Conservation (phyloP, 192 early-diverging fungal genomes). For the Kappamyces sp. region DNA sequence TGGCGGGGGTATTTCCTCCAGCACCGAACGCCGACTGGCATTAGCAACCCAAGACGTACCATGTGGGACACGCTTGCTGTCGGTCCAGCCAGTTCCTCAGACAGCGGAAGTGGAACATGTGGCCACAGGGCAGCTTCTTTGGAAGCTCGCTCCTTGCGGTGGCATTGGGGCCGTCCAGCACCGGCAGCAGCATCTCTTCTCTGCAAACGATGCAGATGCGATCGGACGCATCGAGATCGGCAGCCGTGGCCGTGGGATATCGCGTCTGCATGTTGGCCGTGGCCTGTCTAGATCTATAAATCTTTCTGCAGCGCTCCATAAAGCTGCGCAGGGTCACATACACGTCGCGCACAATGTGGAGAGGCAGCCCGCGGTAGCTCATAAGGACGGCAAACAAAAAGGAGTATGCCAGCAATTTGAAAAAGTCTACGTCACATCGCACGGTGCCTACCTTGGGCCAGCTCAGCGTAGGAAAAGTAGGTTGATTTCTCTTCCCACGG, state of each 20-base stretch:
- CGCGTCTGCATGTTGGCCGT: conserved; percentile 94
- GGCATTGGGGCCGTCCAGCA: conserved; percentile 6
- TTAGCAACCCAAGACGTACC: conserved; percentile 39
- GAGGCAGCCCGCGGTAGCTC: conserved; percentile 76
- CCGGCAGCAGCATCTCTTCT: conserved; percentile 78
- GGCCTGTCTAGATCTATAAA: conserved; percentile 87
- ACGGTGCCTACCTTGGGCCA: conserved; percentile 58
- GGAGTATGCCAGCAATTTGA: conserved; percentile 82
- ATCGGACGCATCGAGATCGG: conserved; percentile 77
- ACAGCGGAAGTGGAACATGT: conserved; percentile 97
- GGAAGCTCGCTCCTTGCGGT: conserved; percentile 43
- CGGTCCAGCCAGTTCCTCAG: conserved; percentile 94
- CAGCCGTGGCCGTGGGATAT: conserved; percentile 85
- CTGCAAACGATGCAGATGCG: conserved; percentile 89
- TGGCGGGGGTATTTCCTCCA: conserved; percentile 21
- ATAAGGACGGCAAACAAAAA: conserved; percentile 84
- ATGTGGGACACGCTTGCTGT: conserved; percentile 97
- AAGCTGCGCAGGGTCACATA: conserved; percentile 94
- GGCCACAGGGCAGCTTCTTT: conserved; percentile 92
- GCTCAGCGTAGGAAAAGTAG: conserved; percentile 85
- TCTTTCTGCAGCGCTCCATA: conserved; percentile 77
- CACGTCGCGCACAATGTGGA: conserved; percentile 94
- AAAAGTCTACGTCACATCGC: conserved; percentile 58
- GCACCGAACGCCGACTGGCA: conserved; percentile 33
- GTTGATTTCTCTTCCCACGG: conserved; percentile 95